These are phyloP conservation scores for Cercospora nicotianae DNA, from an alignment of 2,329 filamentous ascomycete genomes.

Conservation along the genomic window DNA sequence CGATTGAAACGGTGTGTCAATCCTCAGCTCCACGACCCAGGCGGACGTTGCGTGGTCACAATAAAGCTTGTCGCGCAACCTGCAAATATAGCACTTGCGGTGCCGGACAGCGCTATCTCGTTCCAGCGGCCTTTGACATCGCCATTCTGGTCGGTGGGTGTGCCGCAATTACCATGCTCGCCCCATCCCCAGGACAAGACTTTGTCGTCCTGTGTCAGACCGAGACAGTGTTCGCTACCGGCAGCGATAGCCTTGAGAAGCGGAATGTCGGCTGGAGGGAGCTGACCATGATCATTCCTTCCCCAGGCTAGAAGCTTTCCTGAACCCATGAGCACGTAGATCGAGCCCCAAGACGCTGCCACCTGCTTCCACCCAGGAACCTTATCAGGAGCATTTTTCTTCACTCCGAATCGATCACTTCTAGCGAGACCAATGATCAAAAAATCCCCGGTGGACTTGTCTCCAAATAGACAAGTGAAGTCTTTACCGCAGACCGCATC, in stretches of 20 bases:
- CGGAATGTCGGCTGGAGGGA: constrained; percentile 65
- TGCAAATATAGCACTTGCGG: constrained; percentile 67
- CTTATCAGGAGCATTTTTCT: constrained; percentile 49
- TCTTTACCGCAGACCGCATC: constrained; percentile 78
- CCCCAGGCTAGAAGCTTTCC: constrained; percentile 73
- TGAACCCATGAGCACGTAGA: constrained; percentile 67
- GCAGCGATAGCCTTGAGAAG: constrained; percentile 65
- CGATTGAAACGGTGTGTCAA: constrained; percentile 33
- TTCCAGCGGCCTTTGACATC: constrained; percentile 71
- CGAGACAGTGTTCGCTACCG: constrained; percentile 89
- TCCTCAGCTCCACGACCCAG: not conserved
- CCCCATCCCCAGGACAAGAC: constrained; percentile 94
- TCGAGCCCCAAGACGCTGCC: constrained; percentile 76
- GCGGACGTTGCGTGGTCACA: constrained; percentile 42
- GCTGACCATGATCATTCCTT: constrained; percentile 79
- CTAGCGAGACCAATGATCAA: constrained; percentile 73
- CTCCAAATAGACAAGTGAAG: constrained; percentile 71
- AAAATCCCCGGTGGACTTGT: constrained; percentile 58
- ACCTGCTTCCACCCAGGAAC: constrained; percentile 66
- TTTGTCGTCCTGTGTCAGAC: constrained; percentile 61
- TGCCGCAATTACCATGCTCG: constrained; percentile 94
- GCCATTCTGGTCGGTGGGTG: constrained; percentile 58
- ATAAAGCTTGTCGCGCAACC: constrained; percentile 91
- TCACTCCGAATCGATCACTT: constrained; percentile 61
- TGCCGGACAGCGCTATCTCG: constrained; percentile 57